Base-by-base conservation (phyloP, 331 rosid species). In the Acacia concinna region DNA sequence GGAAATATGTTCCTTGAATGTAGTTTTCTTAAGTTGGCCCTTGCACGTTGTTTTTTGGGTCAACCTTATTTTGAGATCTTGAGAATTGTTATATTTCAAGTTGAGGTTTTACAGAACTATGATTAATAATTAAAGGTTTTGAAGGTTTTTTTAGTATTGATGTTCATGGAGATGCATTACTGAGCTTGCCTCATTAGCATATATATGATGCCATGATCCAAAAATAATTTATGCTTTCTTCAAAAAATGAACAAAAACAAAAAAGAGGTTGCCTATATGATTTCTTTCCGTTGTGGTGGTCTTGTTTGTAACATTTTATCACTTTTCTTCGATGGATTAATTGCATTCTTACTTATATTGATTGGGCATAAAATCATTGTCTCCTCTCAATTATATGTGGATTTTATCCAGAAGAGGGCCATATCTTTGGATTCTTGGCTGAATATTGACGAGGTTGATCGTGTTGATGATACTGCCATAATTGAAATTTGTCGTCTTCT, bases 381-480 rank as follows among this genome's bases (percentile, higher is more conserved):
- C 9, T 75, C 44, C 32, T 14, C 15, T 72, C 12, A 23, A 77
- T 30, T 62, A 18, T 23, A 11, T 38, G 56, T 68, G 18, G 5
- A 63, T 69, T 52, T 66, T 81, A 31, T 76, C 49, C 85, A 87
- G 92, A 89, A 60, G 21, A 78, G 74, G 30, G 68, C 80, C 68
- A 25, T 73, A 66, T 64, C 85, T 70, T 60, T 32, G 63, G 84
- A 81, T 83, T 80, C 88, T 75, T 84, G 81, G 89, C 74, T 80
- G 37, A 79, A 77, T 74, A 77, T 79, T 75, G 79, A 77, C 77
- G 8, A 59, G 62, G 79, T 69, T 68, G 81, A 76, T 37, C 78
- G 47, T 15, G 34, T 41, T 68, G 88, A 82, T 34, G 84, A 82
- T 72, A 71, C 75, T 73, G 51, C 74, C 59, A 71, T 67, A 31